phyloP scores from a whole-genome alignment of 2,329 filamentous ascomycete species.

The Xylariomycetidae sp. region DNA sequence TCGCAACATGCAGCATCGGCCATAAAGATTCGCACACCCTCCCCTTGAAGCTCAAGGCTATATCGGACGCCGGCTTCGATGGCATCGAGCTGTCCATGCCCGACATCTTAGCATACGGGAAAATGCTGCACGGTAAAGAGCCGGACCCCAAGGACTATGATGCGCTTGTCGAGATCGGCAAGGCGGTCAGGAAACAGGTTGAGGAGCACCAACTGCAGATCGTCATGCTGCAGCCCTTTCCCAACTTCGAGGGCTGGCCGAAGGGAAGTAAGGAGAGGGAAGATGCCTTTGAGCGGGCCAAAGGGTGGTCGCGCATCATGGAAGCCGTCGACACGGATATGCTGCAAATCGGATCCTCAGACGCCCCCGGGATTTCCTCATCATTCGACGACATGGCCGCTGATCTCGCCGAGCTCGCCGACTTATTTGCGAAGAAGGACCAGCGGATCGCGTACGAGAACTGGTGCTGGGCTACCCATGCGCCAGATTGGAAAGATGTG shows the following conservation, averaged over 20 bases:
- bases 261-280: slow-evolving; percentile 51
- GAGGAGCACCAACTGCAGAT: slow-evolving; percentile 52
- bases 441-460: slow-evolving; percentile 72
- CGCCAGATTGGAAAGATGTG: slow-evolving; percentile 62
- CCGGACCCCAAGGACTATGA: slow-evolving; percentile 56
- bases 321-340: slow-evolving; percentile 63
- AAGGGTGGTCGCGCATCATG: slow-evolving; percentile 70
- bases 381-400: slow-evolving; percentile 47
- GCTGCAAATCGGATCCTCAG: slow-evolving; percentile 64
- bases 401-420: slow-evolving; percentile 61
- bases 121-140: slow-evolving; percentile 39
- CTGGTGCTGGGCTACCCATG: slow-evolving; percentile 75
- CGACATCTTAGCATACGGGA: slow-evolving; percentile 62
- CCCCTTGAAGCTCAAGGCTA: slow-evolving; percentile 55
- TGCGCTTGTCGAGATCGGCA: slow-evolving; percentile 49
- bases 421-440: slow-evolving; percentile 52
- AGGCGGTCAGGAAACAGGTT: slow-evolving; percentile 50
- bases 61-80: slow-evolving; percentile 59
- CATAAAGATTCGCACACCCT: slow-evolving; percentile 41
- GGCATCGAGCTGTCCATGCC: slow-evolving; percentile 69
- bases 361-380: slow-evolving; percentile 52
- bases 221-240: slow-evolving; percentile 71
- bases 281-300: slow-evolving; percentile 58
- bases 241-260: slow-evolving; percentile 73
- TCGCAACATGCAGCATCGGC: slow-evolving; percentile 27